phyloP scores from a whole-genome alignment of 2,329 filamentous ascomycete species.

The Fusarium domesticum region DNA sequence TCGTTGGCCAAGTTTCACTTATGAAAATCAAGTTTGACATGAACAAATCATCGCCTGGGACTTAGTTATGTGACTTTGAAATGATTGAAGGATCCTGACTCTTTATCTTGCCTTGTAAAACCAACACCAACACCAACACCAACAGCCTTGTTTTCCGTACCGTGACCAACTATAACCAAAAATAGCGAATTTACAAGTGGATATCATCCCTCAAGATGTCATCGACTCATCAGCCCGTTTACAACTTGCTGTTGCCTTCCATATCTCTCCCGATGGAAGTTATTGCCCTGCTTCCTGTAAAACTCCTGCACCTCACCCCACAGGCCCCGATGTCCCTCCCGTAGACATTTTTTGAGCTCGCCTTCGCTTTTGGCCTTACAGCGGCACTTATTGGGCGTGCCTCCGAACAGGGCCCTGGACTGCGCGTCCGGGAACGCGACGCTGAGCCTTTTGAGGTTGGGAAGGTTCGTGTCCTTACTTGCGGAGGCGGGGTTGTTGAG shows the following conservation, averaged over 20 bases:
- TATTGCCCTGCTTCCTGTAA: constrained; percentile 25
- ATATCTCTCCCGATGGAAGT: constrained; percentile 20
- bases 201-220: no score
- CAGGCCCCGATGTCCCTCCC: constrained; percentile 26
- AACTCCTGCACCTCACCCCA: constrained; percentile 32
- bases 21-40: no score
- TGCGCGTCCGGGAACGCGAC: constrained; percentile 27
- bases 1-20: no score
- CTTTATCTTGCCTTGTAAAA: no score
- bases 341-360: constrained; percentile 26
- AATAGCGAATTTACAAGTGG: no score
- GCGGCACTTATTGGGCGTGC: constrained; percentile 29
- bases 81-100: no score
- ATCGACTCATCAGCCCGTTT: constrained; percentile 15
- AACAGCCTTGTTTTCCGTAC: no score
- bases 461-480: constrained; percentile 18
- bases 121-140: no score
- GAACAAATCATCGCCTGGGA: no score
- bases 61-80: no score
- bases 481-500: constrained; percentile 27
- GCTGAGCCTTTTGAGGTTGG: constrained; percentile 31
- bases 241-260: constrained; percentile 25
- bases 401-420: constrained; percentile 27
- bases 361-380: constrained; percentile 26
- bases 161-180: no score